These are phyloP conservation scores for Adansonia madagascariensis DNA, from an alignment of 441 rosid genomes.

Conservation along the genomic window DNA sequence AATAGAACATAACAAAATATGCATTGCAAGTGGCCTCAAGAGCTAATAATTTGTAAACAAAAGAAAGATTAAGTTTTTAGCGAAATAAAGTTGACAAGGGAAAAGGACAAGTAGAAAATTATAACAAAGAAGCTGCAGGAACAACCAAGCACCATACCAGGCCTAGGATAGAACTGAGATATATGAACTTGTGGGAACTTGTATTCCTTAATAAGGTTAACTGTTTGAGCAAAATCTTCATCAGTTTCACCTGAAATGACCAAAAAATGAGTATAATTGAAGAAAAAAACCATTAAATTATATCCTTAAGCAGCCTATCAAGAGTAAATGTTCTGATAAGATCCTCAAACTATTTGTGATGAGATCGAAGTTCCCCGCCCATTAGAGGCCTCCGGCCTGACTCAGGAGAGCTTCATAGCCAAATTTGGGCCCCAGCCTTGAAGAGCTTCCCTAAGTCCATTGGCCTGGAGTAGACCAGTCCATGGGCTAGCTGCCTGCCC, in stretches of 20 bases:
- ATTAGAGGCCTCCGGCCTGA: background rate
- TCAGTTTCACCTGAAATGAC: slow-evolving; percentile 79
- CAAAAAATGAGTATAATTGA: slow-evolving; percentile 25
- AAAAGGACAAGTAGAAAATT: background rate
- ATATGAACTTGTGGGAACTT: slow-evolving; percentile 91
- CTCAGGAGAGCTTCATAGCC: background rate
- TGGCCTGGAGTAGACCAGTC: background rate
- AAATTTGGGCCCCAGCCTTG: background rate
- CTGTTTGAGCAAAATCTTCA: slow-evolving; percentile 81
- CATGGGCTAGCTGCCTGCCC: background rate
- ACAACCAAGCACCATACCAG: slow-evolving; percentile 52
- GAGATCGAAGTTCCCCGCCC: background rate
- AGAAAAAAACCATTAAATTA: slow-evolving; percentile 25
- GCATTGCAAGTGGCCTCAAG: background rate
- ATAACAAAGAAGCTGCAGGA: background rate
- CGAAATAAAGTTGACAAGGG: background rate
- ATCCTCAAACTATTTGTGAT: background rate
- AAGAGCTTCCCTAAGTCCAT: slow-evolving; percentile 10
- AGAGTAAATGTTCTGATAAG: background rate
- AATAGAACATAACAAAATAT: background rate
- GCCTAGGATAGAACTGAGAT: slow-evolving; percentile 96
- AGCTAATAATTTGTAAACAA: background rate
- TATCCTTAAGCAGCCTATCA: background rate
- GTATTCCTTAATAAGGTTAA: slow-evolving; percentile 68
- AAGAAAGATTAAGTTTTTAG: background rate